Base-by-base conservation (phyloP, 306 rosid genomes). In the Prunus salicina region DNA sequence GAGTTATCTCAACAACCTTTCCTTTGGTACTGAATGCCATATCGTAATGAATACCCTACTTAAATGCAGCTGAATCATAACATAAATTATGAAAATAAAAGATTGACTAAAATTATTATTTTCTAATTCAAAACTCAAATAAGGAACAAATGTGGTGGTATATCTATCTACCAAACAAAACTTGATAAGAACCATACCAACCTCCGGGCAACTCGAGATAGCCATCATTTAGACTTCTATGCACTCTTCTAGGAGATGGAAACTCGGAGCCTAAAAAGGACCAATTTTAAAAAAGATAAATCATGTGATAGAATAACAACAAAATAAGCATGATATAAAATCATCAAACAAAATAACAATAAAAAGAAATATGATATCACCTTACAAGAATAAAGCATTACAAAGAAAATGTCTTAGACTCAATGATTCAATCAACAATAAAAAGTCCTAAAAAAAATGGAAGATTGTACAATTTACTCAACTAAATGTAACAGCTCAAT, bases 151-250 rank as follows among this genome's bases (percentile, higher is more conserved):
- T 1, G 28, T 10, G 9, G 43, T 27, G 22, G 38, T 46, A 11
- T 1, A 24, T 47, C 46, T 65, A 34, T 52, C 28, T 34, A 32
- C 66, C 18, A 25, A 32, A 53, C 8, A 11, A 57, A 46, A 69
- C 67, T 25, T 16, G 61, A 14, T 18, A 20, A 41, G 58, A 73
- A 71, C 64, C 74, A 79, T 64, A 73, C 86, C 46, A 73, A 93
- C 98, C 97, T 87, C 85, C 64, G 7, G 96, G 91, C 56, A 92
- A 80, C 52, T 82, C 86, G 83, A 82, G 88, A 82, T 87, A 47
- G 74, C 83, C 80, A 76, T 85, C 84, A 69, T 75, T 53, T 49
- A 81, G 80, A 38, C 80, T 64, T 74, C 87, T 79, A 64, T 79
- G 86, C 71, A 79, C 74, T 77, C 83, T 86, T 84, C 91, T 77